Evolutionary conservation across 1,284 basidiomycete genomes (phyloP).

Genomic region (Sutorius eximius): DNA sequence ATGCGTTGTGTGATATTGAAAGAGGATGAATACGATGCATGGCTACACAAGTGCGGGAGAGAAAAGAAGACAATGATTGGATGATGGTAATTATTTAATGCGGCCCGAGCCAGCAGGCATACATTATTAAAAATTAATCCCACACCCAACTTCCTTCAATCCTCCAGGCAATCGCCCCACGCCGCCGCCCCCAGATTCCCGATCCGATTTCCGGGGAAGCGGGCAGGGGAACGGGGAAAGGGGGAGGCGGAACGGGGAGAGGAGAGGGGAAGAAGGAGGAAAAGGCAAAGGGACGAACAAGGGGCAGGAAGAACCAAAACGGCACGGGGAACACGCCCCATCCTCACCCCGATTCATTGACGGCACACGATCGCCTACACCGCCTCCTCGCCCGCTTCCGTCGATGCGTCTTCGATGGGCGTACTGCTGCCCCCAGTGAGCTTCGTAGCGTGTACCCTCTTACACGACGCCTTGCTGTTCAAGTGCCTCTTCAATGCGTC

Average conservation of each 20-base stretch:
- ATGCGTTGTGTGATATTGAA: constrained; percentile 1
- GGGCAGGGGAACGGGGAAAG: too few relatives aligned
- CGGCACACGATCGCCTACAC: constrained; percentile 11
- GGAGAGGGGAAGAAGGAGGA: not conserved
- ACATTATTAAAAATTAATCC: not conserved
- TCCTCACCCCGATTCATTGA: constrained; percentile 17
- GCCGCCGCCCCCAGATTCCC: not conserved
- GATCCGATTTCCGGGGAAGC: too few relatives aligned
- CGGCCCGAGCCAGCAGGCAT: constrained; percentile 11
- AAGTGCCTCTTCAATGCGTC: constrained; percentile 36
- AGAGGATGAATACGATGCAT: not conserved
- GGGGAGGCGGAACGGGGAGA: not conserved
- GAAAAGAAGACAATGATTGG: not conserved
- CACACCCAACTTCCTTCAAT: not conserved
- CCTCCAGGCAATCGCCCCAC: not conserved
- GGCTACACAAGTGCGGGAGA: not conserved
- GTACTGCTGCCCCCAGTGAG: not conserved
- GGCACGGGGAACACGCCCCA: constrained; percentile 15
- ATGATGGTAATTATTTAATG: not conserved
- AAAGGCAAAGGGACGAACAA: too few relatives aligned
- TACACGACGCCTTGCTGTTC: constrained; percentile 30
- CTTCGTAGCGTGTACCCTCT: constrained; percentile 22
- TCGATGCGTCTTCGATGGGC: constrained; percentile 9
- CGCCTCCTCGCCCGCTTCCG: constrained; percentile 19
- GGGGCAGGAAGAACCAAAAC: not conserved